Base-by-base conservation (phyloP, 2,329 filamentous ascomycete species). In the Diaporthe vaccinii region DNA sequence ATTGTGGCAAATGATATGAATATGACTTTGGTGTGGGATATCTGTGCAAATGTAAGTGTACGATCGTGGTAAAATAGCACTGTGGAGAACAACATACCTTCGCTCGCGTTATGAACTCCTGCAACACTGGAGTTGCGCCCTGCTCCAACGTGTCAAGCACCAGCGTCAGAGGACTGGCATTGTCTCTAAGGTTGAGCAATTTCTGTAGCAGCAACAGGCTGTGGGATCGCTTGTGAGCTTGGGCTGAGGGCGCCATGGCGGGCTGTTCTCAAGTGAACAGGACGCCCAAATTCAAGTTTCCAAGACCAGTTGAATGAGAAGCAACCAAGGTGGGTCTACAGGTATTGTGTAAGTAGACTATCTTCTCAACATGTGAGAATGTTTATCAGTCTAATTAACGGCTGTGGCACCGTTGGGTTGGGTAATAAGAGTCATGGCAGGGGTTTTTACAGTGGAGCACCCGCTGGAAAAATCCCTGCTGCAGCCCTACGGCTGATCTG, bases 61-160 rank as follows among this genome's bases (percentile, higher is more conserved):
- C 8, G 49, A n/a, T 39, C 49, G 7, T 25, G 22, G 49, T 15
- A 20, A 25, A 4, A 8, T 28, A 44, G n/a, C 1, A 2, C 17
- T 70, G 44, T 6, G 6, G 15, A 39, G 14, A 1, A 14, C 12
- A 51, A 79, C 84, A 75, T 79, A 94, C 94, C 86, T 93, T 94
- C 73, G 94, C 95, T 79, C 96, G 90, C 62, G 88, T 87, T 72
- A 94, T 90, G 83, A 96, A 94, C 83, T 98, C 95, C 25, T 87
- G 85, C 2, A 96, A 78, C 5, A 98, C 85, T 0, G 92, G 92
- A 41, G 87, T 88, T 9, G 92, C 94, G 36, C 92, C 91, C 84
- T 98, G 95, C 84, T 98, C 95, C 41, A 98, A 87, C 46, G 89
- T 94, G 83, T 98, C 96, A 74, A 98, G 88, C 4, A 98, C 85